Conservation (phyloP, 345 rosid genomes). For the Eutrema japonicum region DNA sequence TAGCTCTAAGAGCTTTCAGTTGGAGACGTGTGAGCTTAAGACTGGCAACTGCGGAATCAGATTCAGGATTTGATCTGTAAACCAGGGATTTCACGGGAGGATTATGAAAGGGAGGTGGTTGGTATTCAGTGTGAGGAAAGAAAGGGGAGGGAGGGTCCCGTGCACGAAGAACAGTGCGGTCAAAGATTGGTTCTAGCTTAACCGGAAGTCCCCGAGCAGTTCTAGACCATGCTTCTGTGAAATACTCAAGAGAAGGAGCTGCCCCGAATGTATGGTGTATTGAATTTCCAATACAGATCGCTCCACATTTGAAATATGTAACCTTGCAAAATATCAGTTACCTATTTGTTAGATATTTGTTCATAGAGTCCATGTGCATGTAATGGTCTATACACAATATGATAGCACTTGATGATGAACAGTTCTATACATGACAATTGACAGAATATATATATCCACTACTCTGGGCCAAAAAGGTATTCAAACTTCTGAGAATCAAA, state of each 20-base stretch:
- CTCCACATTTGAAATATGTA: conserved; percentile 48
- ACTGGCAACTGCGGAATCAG: conserved; percentile 32
- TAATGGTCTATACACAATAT: background rate
- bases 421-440: background rate
- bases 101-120: conserved; percentile 45
- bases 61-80: conserved; percentile 34
- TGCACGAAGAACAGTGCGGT: conserved; percentile 45
- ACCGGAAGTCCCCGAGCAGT: conserved; percentile 33
- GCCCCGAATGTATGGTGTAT: conserved; percentile 43
- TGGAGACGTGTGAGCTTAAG: conserved; percentile 46
- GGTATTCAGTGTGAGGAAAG: conserved; percentile 49
- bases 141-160: conserved; percentile 45
- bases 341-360: conserved; percentile 7
- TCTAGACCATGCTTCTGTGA: conserved; percentile 43
- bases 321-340: conserved; percentile 36
- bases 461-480: background rate
- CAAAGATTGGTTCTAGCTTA: conserved; percentile 37
- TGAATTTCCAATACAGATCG: conserved; percentile 41
- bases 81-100: conserved; percentile 13
- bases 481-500: background rate
- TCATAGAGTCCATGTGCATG: conserved; percentile 9
- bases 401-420: background rate
- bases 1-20: conserved; percentile 41
- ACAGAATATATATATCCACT: background rate
- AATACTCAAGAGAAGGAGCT: conserved; percentile 24